Base-by-base conservation (phyloP, 257 asterid genomes). In the Voacanga thouarsii region DNA sequence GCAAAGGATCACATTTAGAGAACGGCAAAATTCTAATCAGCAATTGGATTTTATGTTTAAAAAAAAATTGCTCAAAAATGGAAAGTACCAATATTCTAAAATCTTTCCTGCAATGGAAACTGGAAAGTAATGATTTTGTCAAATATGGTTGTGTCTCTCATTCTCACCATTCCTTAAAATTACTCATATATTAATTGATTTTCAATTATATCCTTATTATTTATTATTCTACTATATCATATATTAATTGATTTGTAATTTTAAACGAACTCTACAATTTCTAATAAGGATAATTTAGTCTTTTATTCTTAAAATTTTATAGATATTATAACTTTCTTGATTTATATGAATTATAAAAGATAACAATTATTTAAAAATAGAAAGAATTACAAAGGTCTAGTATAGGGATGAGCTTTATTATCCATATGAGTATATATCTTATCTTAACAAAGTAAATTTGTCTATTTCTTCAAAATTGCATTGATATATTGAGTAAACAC, bases 391-490 rank as follows among this genome's bases (percentile, higher is more conserved):
- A 33, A 33, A 33, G 72, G 45, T 30, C 33, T 28, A 12, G 66
- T 45, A 63, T 47, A 45, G 37, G 57, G 73, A 80, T 75, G 57
- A 30, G 53, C 71, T 74, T 66, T 33, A 55, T 60, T 8, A 23
- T 67, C 63, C 26, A 43, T 41, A 12, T 4, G 33, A 67, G 28
- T 18, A 67, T 72, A 23, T 44, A 33, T 39, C 80, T 56, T 68
- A 57, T 75, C 73, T 59, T 66, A 30, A 44, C 71, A 30, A 30
- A 43, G 28, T 59, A 39, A 49, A 66, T 67, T 59, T 80, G 77
- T 80, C 72, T 44, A 74, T 43, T 75, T 47, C 45, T 33, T 49
- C 16, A n/a, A 28, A 19, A 5, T 51, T 10, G 41, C 73, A 57
- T 68, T 44, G 19, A 55, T 60, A 47, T 39, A 2, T 63, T 49